Evolutionary conservation across 73 alveolate species (phyloP).

Genomic region (Stentor roeselii): DNA sequence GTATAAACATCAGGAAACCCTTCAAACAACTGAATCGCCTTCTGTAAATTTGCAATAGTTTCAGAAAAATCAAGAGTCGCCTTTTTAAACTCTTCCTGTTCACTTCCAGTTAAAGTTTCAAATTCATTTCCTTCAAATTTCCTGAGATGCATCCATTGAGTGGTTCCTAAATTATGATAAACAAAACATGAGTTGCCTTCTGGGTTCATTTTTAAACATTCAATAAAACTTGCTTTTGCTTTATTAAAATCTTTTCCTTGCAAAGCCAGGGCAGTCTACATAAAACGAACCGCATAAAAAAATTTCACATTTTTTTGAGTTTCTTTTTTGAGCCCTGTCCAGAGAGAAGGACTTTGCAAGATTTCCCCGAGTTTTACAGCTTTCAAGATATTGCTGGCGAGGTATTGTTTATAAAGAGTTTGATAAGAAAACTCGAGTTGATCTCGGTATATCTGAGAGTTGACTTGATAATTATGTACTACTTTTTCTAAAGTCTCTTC

Average conservation of each 20-base stretch:
- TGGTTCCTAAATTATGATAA: background rate
- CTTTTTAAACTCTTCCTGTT: background rate
- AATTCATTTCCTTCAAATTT: background rate
- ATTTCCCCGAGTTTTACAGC: background rate
- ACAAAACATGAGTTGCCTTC: slow-evolving; percentile 14
- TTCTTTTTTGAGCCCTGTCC: background rate
- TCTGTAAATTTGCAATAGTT: background rate
- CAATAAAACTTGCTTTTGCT: background rate
- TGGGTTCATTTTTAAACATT: slow-evolving; percentile 3
- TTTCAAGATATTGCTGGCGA: background rate
- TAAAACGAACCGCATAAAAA: background rate
- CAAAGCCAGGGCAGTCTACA: slow-evolving; percentile 7
- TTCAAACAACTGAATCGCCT: slow-evolving; percentile 10
- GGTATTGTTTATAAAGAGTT: background rate
- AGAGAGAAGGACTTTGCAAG: background rate
- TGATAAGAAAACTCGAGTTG: background rate
- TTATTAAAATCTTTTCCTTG: background rate
- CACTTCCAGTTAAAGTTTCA: background rate
- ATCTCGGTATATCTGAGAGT: background rate
- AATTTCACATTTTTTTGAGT: slow-evolving; percentile 9
- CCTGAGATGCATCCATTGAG: slow-evolving; percentile 11
- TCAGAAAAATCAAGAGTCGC: slow-evolving; percentile 1
- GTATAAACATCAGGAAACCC: slow-evolving; percentile 19
- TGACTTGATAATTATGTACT: background rate
- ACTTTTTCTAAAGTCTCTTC: slow-evolving; percentile 11